Conservation (phyloP, 2,329 filamentous ascomycete genomes). For the Mycocentrospora acerina region DNA sequence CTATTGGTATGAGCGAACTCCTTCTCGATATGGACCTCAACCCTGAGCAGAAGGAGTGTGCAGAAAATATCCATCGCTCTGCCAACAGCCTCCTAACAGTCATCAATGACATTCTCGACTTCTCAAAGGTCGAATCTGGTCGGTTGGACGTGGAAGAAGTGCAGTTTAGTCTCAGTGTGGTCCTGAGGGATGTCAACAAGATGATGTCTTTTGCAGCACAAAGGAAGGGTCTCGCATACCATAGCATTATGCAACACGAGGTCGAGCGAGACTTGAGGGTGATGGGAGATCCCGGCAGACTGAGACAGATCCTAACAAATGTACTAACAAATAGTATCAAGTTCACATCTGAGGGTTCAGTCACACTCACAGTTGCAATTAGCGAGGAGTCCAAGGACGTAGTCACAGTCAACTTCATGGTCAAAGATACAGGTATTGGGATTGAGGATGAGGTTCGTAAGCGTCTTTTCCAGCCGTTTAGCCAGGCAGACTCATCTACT, state of each 20-base stretch:
- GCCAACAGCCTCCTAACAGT: conserved; percentile 81
- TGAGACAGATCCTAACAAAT: conserved; percentile 82
- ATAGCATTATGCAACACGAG: conserved; percentile 63
- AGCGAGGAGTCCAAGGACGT: conserved; percentile 64
- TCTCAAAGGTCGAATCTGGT: conserved; percentile 82
- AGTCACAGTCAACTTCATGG: conserved; percentile 68
- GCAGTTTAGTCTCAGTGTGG: conserved; percentile 70
- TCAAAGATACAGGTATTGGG: conserved; percentile 79
- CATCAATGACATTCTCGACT: conserved; percentile 89
- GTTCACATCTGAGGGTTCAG: conserved; percentile 42
- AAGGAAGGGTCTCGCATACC: conserved; percentile 74
- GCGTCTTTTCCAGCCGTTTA: conserved; percentile 76
- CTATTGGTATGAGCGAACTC: conserved; percentile 78
- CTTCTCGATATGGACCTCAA: conserved; percentile 67
- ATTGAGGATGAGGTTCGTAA: conserved; percentile 76
- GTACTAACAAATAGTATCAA: conserved; percentile 61
- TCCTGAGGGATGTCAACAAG: conserved; percentile 77
- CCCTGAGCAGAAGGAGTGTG: conserved; percentile 71
- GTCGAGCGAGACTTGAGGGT: conserved; percentile 72
- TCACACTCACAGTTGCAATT: conserved; percentile 64
- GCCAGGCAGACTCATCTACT: conserved; percentile 78
- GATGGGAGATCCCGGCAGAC: conserved; percentile 79
- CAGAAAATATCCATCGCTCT: conserved; percentile 76
- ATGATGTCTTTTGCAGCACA: conserved; percentile 86
- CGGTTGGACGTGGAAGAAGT: conserved; percentile 77